These are phyloP conservation scores for Sicyos baderoa DNA, from an alignment of 306 rosid genomes.

Conservation along the genomic window DNA sequence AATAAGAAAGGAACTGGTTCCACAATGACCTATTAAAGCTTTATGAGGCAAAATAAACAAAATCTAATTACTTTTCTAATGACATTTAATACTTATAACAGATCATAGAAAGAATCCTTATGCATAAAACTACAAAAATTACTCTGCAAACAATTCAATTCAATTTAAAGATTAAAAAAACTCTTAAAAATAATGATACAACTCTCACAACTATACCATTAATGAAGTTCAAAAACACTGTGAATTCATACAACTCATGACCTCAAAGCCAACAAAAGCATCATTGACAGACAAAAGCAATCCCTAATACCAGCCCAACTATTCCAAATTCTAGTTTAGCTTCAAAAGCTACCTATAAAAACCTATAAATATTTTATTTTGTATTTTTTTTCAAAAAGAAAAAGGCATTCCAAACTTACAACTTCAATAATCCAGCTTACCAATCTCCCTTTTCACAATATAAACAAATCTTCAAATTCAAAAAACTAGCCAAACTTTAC, in stretches of 20 bases:
- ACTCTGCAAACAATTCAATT: neutral
- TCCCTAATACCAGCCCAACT: neutral
- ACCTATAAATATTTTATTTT: neutral
- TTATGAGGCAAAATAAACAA: too few species aligned
- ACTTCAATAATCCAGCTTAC: neutral
- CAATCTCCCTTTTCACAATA: neutral
- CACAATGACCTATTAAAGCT: too few species aligned
- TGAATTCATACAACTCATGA: constrained; percentile 9
- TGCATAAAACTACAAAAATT: neutral
- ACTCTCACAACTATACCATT: neutral
- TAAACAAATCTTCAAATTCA: constrained; percentile 11
- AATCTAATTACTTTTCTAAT: too few species aligned
- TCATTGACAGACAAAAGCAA: neutral
- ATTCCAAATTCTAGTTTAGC: constrained; percentile 8
- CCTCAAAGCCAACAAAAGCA: constrained; percentile 9
- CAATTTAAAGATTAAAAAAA: neutral
- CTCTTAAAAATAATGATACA: neutral
- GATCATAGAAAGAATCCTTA: too few species aligned
- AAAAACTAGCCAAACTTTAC: constrained; percentile 10
- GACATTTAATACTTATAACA: too few species aligned
- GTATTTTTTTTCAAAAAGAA: neutral
- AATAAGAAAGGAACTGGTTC: too few species aligned
- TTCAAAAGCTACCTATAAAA: neutral
- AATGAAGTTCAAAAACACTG: neutral
- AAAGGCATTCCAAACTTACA: constrained; percentile 17